A percentile compares a stretch with the other conserved stretches of the same genome.
Conservation (phyloP, 352 stramenopile genomes). For the Phytophthora kernoviae region DNA sequence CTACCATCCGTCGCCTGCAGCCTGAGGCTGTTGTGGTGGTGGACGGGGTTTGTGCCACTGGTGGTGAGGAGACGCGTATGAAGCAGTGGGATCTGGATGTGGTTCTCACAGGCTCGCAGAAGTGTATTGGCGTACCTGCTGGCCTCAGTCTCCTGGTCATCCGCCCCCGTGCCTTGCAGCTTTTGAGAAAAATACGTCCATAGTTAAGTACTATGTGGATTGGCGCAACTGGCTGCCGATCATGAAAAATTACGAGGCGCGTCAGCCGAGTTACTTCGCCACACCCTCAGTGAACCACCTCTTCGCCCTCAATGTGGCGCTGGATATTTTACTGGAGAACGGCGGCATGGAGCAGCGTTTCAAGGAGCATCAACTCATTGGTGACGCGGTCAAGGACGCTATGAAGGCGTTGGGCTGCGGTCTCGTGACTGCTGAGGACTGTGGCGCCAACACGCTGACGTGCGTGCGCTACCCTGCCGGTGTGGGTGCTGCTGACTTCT, state of each 20-base stretch:
- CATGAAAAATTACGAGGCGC: conserved; percentile 86
- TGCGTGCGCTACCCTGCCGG: conserved; percentile 77
- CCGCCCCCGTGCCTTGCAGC: conserved; percentile 65
- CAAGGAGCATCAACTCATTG: conserved; percentile 62
- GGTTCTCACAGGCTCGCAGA: conserved; percentile 80
- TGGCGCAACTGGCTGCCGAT: conserved; percentile 84
- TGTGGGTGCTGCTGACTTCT: conserved; percentile 65
- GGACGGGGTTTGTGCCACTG: conserved; percentile 72
- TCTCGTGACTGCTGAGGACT: conserved; percentile 57
- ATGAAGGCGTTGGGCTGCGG: conserved; percentile 66
- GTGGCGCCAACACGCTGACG: conserved; percentile 70
- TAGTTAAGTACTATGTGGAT: conserved; percentile 74
- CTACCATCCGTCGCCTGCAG: conserved; percentile 58
- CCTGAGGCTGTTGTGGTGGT: conserved; percentile 69
- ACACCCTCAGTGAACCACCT: conserved; percentile 83
- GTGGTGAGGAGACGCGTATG: conserved; percentile 79
- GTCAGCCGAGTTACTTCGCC: conserved; percentile 77
- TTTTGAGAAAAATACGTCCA: conserved; percentile 66
- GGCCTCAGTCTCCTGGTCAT: conserved; percentile 72
- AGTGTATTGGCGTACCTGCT: conserved; percentile 75
- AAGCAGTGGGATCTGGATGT: conserved; percentile 84
- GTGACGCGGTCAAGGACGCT: conserved; percentile 66
- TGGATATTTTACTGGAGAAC: conserved; percentile 75
- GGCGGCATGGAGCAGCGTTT: conserved; percentile 83
- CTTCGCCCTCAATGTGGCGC: conserved; percentile 67